A percentile compares a stretch with the other conserved stretches of the same genome.
Evolutionary conservation across 768 basidiomycete genomes (phyloP).

Genomic region (Suillus tomentosus): DNA sequence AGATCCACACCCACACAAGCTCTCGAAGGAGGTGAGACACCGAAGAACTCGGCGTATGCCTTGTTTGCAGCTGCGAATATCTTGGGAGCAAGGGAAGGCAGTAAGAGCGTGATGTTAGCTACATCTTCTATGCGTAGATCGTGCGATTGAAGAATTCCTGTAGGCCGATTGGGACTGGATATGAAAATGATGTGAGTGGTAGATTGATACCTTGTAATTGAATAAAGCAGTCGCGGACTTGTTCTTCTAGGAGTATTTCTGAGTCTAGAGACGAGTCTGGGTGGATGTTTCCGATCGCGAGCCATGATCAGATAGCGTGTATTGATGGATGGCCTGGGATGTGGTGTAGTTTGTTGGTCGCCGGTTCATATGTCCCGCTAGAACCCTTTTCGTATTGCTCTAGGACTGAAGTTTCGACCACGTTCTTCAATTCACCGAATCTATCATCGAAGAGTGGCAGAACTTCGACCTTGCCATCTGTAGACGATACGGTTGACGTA

Average conservation of each 20-base stretch:
- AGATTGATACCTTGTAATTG: conserved; percentile 53
- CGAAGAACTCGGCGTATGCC: conserved; percentile 82
- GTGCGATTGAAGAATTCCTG: neutral
- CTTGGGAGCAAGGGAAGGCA: conserved; percentile 69
- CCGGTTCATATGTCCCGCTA: too few species aligned
- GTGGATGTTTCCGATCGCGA: conserved; percentile 64
- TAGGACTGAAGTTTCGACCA: neutral
- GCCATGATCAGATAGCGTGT: conserved; percentile 58
- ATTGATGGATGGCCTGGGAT: conserved; percentile 19
- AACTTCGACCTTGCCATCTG: conserved; percentile 28
- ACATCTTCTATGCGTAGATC: conserved; percentile 13
- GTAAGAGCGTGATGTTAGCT: conserved; percentile 76
- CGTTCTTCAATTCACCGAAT: conserved; percentile 17
- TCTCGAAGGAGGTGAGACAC: conserved; percentile 87
- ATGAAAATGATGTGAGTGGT: neutral
- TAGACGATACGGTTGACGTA: neutral
- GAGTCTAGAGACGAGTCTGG: conserved; percentile 17
- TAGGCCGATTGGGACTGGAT: neutral
- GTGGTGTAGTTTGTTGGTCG: neutral
- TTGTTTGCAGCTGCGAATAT: conserved; percentile 77
- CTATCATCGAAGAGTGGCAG: conserved; percentile 53
- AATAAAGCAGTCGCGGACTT: conserved; percentile 70
- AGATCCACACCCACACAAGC: conserved; percentile 90
- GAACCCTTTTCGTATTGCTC: neutral
- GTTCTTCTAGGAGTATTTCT: conserved; percentile 59